These are phyloP conservation scores for Penicillium parvum DNA, from an alignment of 495 filamentous ascomycete genomes.

Conservation along the genomic window DNA sequence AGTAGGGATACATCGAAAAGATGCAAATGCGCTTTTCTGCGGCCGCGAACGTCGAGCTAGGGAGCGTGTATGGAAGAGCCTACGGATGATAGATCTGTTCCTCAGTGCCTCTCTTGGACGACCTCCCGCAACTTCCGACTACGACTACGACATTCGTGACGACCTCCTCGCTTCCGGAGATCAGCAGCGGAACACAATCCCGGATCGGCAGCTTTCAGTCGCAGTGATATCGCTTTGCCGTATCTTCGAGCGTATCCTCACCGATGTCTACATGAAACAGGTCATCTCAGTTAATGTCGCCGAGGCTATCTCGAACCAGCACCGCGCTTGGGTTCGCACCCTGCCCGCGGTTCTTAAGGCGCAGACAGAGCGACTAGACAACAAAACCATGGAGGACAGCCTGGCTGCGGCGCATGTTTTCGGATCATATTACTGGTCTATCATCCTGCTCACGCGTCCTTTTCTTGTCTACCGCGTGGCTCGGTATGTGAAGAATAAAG, in stretches of 20 bases:
- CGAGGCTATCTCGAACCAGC: constrained; percentile 61
- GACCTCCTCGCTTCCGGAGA: constrained; percentile 18
- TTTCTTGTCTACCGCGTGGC: constrained; percentile 60
- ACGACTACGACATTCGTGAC: constrained; percentile 50
- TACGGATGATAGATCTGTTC: constrained; percentile 57
- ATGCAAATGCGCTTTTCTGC: constrained; percentile 56
- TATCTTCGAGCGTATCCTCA: constrained; percentile 63
- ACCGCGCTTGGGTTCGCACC: constrained; percentile 37
- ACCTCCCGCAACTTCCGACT: constrained; percentile 55
- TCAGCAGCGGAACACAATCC: constrained; percentile 15
- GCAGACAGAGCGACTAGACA: constrained; percentile 33
- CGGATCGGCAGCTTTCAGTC: constrained; percentile 32
- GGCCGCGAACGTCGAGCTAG: constrained; percentile 43
- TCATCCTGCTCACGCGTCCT: constrained; percentile 63
- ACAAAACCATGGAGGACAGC: constrained; percentile 48
- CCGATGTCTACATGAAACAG: constrained; percentile 62
- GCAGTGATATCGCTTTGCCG: constrained; percentile 46
- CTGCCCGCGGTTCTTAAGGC: constrained; percentile 31
- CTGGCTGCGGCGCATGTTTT: constrained; percentile 64
- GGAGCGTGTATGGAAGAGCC: constrained; percentile 58
- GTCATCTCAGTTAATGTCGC: constrained; percentile 64
- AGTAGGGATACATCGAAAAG: constrained; percentile 57
- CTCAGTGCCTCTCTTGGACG: constrained; percentile 57
- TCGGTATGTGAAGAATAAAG: constrained; percentile 39
- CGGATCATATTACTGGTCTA: constrained; percentile 67